Conservation (phyloP, 2,329 filamentous ascomycete species). For the Fusarium sp. region DNA sequence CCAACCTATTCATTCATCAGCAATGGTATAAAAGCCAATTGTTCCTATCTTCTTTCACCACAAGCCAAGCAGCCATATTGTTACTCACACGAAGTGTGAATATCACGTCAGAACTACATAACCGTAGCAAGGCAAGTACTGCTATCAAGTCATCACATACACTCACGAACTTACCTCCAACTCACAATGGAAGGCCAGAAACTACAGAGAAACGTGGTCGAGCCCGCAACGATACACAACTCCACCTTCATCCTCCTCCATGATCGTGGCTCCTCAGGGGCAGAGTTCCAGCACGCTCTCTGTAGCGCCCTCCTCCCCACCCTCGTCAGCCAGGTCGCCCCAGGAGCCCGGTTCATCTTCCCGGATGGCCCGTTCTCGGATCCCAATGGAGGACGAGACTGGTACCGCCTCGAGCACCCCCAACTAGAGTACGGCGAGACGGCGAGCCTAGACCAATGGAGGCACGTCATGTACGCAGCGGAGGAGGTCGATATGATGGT, state of each 20-base stretch:
- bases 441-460: background rate
- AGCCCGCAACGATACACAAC: background rate
- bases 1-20: background rate
- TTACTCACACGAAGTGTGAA: background rate
- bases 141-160: background rate
- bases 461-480: background rate
- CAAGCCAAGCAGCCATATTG: background rate
- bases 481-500: background rate
- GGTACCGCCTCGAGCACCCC: background rate
- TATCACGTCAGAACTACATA: background rate
- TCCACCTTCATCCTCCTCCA: conserved; percentile 21
- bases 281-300: background rate
- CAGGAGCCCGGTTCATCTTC: conserved; percentile 8
- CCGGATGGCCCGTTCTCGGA: background rate
- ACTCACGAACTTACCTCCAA: background rate
- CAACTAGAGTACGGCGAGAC: background rate
- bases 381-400: background rate
- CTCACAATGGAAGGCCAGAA: background rate
- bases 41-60: background rate
- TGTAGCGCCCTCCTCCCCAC: background rate
- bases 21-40: background rate
- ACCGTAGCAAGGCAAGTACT: background rate
- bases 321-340: background rate
- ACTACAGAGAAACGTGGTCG: background rate
- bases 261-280: background rate